These are phyloP conservation scores for Pascua guehoae DNA, from an alignment of 1,284 basidiomycete species.

Conservation along the genomic window DNA sequence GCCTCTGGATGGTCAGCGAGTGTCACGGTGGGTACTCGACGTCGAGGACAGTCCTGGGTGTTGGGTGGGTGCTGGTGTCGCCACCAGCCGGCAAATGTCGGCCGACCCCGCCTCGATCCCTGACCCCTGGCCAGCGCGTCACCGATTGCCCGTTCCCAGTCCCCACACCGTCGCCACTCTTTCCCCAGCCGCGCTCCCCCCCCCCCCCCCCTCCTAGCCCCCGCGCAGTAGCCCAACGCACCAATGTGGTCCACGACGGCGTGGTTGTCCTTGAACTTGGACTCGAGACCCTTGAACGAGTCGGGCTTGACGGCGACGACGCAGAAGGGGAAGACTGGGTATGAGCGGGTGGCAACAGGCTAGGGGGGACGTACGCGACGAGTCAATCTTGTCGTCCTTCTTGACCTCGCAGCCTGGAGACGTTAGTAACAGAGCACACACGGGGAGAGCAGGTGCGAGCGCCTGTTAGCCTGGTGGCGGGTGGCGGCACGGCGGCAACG, in stretches of 20 bases:
- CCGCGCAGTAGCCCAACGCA: slow-evolving; percentile 21
- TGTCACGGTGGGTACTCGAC: no score
- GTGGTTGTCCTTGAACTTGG: slow-evolving; percentile 20
- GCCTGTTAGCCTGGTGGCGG: no score
- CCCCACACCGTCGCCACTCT: no score
- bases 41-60: no score
- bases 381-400: slow-evolving; percentile 35
- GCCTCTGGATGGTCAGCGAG: no score
- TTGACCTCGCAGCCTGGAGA: slow-evolving; percentile 28
- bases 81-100: no score
- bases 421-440: neutral
- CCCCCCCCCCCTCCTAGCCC: neutral
- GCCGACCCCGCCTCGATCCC: no score
- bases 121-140: no score
- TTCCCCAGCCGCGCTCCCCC: neutral
- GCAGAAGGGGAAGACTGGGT: slow-evolving; percentile 39
- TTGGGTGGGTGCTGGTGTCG: no score
- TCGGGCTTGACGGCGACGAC: slow-evolving; percentile 28
- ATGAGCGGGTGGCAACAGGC: neutral
- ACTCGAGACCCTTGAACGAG: slow-evolving; percentile 29
- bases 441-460: no score
- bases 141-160: no score
- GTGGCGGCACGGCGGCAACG: no score
- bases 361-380: slow-evolving; percentile 33
- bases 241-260: slow-evolving; percentile 34